Conservation (phyloP, 768 basidiomycete genomes). For the Dacryopinax spathularia region DNA sequence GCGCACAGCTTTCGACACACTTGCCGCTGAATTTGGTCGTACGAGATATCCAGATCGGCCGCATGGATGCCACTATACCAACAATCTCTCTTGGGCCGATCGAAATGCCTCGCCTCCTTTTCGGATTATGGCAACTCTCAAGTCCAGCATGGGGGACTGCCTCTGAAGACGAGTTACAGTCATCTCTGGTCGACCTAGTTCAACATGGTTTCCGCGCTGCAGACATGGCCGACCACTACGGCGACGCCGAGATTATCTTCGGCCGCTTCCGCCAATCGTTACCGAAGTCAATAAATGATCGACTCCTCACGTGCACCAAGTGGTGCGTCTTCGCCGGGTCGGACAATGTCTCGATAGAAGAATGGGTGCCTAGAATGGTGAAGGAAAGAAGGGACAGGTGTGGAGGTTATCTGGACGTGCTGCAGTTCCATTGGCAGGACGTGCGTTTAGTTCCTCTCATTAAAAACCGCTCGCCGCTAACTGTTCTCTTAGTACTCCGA, state of each 20-base stretch:
- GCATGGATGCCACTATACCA: neutral
- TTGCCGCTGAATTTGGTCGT: neutral
- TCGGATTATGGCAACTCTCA: slow-evolving; percentile 74
- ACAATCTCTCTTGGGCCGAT: slow-evolving; percentile 45
- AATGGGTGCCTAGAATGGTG: neutral
- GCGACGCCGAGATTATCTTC: slow-evolving; percentile 2
- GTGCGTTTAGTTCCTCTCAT: neutral
- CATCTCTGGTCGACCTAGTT: neutral
- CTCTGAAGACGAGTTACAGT: slow-evolving; percentile 41
- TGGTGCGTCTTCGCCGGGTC: neutral
- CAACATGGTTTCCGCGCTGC: neutral
- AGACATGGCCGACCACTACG: slow-evolving; percentile 8
- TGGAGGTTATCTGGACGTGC: neutral
- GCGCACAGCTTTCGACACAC: too few relatives aligned
- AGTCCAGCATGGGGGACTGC: slow-evolving; percentile 77
- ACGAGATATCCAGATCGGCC: neutral
- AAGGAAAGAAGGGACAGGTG: neutral
- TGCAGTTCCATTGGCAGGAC: neutral
- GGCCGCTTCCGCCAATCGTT: neutral
- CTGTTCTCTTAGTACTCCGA: neutral
- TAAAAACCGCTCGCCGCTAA: neutral
- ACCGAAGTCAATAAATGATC: neutral
- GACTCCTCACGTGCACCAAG: neutral
- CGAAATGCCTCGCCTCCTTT: slow-evolving; percentile 51
- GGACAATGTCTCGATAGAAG: neutral